Base-by-base conservation (phyloP, 352 stramenopile species). In the Globisporangium middletonii region DNA sequence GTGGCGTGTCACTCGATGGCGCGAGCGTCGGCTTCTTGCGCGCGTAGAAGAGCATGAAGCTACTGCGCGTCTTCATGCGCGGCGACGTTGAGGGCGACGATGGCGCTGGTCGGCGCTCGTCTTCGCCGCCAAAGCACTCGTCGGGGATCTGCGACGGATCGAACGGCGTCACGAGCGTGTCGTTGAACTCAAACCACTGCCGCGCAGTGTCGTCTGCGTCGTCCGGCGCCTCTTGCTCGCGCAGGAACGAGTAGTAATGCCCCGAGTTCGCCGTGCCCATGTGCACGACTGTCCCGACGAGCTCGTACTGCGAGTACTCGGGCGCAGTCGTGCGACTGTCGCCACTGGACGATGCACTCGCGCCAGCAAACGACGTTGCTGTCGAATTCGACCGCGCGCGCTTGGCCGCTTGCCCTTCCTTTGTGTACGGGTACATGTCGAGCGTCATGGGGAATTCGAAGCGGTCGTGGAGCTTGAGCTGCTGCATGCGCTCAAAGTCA, bases 401-500 rank as follows among this genome's bases (percentile, higher is more conserved):
- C 50, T 75, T 77, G 53, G 85, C 79, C 59, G 88, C 72, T 52
- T 94, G 83, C 0, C 79, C 87, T 72, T 95, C 79, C 57, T 95
- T 95, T 4, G 88, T 96, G 68, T 94, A 95, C 19, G 72, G 75
- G 56, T 86, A 92, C 83, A 97, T 95, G 59, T 97, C 82, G 18
- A 97, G 67, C 41, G 88, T 73, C 47, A 76, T 88, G 3, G 90
- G 90, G 57, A 98, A 98, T 53, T 98, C 94, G 54, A 98, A 97
- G 9, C 84, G 79, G 56, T 96, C 87, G 60, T 98, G 97, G 1
- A 98, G 81, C 57, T 98, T 98, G 45, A 83, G 91, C 66, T 96
- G 89, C 48, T 96, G 86, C 85, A 98, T 96, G 13, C 84, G 93
- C 55, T 97, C 90, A 42, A 97, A 97, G 66, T 98, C 90, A 62